These are phyloP conservation scores for Penicillium sp. DNA, from an alignment of 2,329 filamentous ascomycete species.

Conservation along the genomic window DNA sequence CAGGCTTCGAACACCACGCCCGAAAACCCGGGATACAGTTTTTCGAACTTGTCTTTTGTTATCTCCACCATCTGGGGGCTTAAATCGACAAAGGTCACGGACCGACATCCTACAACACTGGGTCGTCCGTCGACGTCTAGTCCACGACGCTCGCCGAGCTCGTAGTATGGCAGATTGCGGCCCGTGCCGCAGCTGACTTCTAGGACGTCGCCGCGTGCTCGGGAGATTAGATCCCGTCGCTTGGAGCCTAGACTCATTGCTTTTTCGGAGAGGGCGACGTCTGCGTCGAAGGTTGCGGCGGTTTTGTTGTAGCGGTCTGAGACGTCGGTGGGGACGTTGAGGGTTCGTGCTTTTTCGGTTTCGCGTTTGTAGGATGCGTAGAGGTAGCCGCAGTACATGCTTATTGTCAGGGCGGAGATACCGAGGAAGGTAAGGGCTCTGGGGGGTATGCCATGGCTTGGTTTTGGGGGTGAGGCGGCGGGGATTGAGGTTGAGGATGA, in stretches of 20 bases:
- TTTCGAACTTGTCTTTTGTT: constrained; percentile 43
- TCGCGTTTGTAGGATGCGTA: constrained; percentile 43
- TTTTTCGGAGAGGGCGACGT: constrained; percentile 45
- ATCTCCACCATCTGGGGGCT: constrained; percentile 49
- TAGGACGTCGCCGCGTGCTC: constrained; percentile 46
- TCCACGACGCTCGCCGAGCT: constrained; percentile 36
- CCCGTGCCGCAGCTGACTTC: constrained; percentile 52
- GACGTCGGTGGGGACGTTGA: constrained; percentile 41
- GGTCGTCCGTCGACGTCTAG: constrained; percentile 32
- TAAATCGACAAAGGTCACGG: constrained; percentile 48
- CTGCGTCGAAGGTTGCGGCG: constrained; percentile 44
- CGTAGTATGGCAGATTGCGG: constrained; percentile 47
- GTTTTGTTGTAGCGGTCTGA: constrained; percentile 47
- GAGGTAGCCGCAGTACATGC: constrained; percentile 44
- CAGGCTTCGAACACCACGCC: constrained; percentile 35
- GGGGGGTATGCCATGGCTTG: constrained; percentile 27
- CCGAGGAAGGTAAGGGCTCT: constrained; percentile 38
- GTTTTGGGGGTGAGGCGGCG: constrained; percentile 5
- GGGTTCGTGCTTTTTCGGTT: constrained; percentile 30
- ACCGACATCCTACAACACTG: constrained; percentile 36
- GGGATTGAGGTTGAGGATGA: constrained; percentile 2
- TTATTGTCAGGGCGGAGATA: constrained; percentile 40
- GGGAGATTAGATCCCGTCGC: constrained; percentile 41
- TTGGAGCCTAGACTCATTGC: constrained; percentile 42
- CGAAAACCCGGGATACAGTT: constrained; percentile 32